Evolutionary conservation across 2,329 filamentous ascomycete species (phyloP), one percentile per base, ranked within the genome.

Genomic region (Huntiella savannae): DNA sequence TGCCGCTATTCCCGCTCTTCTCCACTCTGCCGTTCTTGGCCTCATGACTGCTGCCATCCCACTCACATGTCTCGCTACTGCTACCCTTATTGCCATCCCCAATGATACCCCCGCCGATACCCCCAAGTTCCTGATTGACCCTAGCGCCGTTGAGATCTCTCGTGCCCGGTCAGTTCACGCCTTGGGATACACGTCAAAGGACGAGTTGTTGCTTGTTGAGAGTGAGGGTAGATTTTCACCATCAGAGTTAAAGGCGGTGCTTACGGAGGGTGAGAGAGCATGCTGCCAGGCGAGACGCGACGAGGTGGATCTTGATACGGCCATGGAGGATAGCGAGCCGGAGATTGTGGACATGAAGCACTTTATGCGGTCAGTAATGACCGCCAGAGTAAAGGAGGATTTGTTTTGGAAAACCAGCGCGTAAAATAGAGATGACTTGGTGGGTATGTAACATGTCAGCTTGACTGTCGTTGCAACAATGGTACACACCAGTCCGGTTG

Each of bases 21-120:
- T 95, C 28, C 85, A 95, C 60, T 79, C 86, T 1, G 72, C 83
- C 4, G 66, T 87, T 34, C 65, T 91, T 35, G 77, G 83, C 16
- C 71, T 96, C 12, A 67, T 96, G 33, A 85, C 86, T 38, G 85
- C 82, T 19, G 79, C 82, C 1, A 71, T 95, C 33, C 86, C 88
- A 10, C 69, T 96, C 56, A 77, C 77, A 39, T 75, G 78, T 51
- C 81, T 81, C 10, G 72, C 79, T 38, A 77, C 76, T 13, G 71
- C 82, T 2, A 71, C 73, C 1, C 62, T 81, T 15, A 61, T 85
- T 50, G 77, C 77, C 16, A 66, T 85, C 32, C 59, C 66, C 15
- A 55, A 60, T 40, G 56, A 64, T 50, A 57, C 62, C 47, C 57
- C 60, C 28, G 57, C 56, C 28, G 62, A 60, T 42, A 11, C 7